These are phyloP conservation scores for Solanum appendiculatum DNA, from an alignment of 257 asterid species.

Conservation along the genomic window DNA sequence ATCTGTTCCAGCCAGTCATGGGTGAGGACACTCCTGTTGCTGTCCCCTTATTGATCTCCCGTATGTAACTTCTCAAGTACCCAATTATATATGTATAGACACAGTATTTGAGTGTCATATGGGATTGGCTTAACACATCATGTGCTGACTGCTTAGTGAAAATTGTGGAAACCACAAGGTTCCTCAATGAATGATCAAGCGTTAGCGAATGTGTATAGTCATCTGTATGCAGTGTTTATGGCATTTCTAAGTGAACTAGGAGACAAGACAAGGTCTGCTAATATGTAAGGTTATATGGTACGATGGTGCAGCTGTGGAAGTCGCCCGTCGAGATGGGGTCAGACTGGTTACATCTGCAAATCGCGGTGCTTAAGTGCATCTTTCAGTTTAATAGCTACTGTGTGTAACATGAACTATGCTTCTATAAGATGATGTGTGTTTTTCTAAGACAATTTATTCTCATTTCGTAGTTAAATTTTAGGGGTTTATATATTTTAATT, in stretches of 20 bases:
- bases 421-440: not conserved
- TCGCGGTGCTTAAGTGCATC: not conserved
- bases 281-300: not conserved
- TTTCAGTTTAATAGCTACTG: not conserved
- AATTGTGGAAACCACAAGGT: slow-evolving; percentile 22
- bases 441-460: not conserved
- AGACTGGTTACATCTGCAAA: not conserved
- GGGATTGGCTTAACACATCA: not conserved
- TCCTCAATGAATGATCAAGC: slow-evolving; percentile 49
- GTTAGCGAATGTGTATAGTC: slow-evolving; percentile 8
- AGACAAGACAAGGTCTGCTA: not conserved
- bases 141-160: slow-evolving; percentile 45
- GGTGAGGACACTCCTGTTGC: slow-evolving; percentile 55
- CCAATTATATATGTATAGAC: not conserved
- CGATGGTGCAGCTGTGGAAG: not conserved
- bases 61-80: slow-evolving; percentile 19
- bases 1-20: slow-evolving; percentile 63
- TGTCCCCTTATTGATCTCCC: slow-evolving; percentile 65
- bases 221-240: not conserved
- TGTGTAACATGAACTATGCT: not conserved
- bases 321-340: not conserved
- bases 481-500: too few relatives aligned
- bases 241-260: not conserved
- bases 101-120: not conserved
- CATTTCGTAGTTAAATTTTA: not conserved